Conservation (phyloP, 768 basidiomycete genomes). For the Naematelia aurantialba region DNA sequence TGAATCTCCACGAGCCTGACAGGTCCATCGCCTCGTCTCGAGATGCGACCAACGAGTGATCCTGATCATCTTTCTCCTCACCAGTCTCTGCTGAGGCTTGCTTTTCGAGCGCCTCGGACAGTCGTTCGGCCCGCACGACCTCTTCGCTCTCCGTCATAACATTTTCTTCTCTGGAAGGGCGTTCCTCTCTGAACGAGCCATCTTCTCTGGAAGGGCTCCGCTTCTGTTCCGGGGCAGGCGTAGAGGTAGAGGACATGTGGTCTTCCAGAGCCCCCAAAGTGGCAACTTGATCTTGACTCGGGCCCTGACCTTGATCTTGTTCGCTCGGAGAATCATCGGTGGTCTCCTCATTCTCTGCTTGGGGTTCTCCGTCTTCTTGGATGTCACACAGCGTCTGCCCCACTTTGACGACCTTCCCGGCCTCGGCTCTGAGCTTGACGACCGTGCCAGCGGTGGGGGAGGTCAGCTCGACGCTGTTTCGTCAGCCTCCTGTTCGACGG, state of each 20-base stretch:
- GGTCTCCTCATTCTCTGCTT: slow-evolving; percentile 2
- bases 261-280: too few species aligned
- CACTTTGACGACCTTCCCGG: slow-evolving; percentile 33
- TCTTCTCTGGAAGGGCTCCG: too few species aligned
- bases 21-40: slow-evolving; percentile 17
- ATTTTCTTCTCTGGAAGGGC: not conserved
- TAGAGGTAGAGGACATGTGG: not conserved
- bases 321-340: too few species aligned
- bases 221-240: too few species aligned
- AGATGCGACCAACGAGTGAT: not conserved
- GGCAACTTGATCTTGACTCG: too few species aligned
- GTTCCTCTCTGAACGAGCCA: too few species aligned
- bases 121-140: not conserved
- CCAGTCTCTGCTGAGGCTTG: not conserved
- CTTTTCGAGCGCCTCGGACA: not conserved
- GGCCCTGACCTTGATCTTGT: too few species aligned
- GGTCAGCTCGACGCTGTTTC: slow-evolving; percentile 43
- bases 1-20: slow-evolving; percentile 18
- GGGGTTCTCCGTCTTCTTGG: not conserved
- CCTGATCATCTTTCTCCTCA: not conserved
- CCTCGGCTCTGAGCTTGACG: slow-evolving; percentile 15
- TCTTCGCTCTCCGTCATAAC: slow-evolving; percentile 8
- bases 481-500: too few species aligned
- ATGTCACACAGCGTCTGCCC: slow-evolving; percentile 41
- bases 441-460: slow-evolving; percentile 32